Evolutionary conservation across 441 rosid species (phyloP), one percentile per base, ranked within the genome.

Genomic region (Populus trichocarpa): DNA sequence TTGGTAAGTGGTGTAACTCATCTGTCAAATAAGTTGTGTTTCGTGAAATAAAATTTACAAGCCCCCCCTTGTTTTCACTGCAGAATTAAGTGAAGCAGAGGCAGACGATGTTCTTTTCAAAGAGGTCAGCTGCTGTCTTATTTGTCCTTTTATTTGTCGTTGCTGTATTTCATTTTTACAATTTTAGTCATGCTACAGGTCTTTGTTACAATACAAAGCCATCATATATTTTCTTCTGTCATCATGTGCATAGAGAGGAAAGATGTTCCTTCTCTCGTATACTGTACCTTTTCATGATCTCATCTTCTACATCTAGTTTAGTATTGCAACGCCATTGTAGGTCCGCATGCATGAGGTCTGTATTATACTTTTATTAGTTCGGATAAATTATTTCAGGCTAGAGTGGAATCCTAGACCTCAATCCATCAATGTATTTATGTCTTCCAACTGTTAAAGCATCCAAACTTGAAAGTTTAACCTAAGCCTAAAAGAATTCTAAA

Each of bases 21-120:
- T 74, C 38, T 11, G 33, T 76, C 71, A 28, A 74, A 20, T 40
- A 16, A 11, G 9, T 70, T 25, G 63, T 78, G 67, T 70, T 35
- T 80, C 50, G 5, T 30, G 75, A 26, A 57, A 25, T 66, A 8
- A 11, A 26, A 67, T 71, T 73, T 53, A 5, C 4, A 38, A 28
- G 61, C 9, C 14, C 70, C 53, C 46, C 68, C 35, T 67, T 70
- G 32, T 36, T 36, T 66, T 53, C 50, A 81, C 77, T 88, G 85
- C 94, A 97, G 99, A 88, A 77, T 76, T 97, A 70, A 86, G 90
- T 76, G 88, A 88, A 74, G 92, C 75, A 75, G 97, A 97, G 85
- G 85, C 92, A 74, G 97, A 95, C 85, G 99, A 97, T 86, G 90
- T 93, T 81, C 84, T 86, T 81, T 97, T 97, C 87, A 97, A 95